Conservation (phyloP, 2,329 filamentous ascomycete species). For the Huntiella omanensis region DNA sequence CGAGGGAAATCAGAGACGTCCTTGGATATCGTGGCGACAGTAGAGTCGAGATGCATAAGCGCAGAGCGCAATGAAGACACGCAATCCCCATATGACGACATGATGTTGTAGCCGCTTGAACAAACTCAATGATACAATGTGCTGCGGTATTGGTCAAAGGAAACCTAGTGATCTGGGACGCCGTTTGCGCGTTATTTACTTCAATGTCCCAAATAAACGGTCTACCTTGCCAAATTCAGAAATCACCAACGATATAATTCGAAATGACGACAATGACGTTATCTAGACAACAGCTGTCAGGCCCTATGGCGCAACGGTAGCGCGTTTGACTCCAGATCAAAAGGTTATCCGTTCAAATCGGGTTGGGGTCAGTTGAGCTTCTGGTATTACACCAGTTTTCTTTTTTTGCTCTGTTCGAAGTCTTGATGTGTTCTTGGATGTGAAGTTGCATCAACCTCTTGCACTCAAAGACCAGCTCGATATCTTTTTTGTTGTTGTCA, state of each 20-base stretch:
- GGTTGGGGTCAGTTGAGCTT: slow-evolving; percentile 10
- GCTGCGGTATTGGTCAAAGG: no score
- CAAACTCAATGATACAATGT: no score
- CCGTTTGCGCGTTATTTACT: no score
- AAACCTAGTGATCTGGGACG: no score
- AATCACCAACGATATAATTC: no score
- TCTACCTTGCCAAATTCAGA: no score
- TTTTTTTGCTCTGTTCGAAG: not conserved
- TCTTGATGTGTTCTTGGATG: no score
- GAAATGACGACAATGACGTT: not conserved
- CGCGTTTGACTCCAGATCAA: slow-evolving; percentile 13
- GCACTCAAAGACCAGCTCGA: not conserved
- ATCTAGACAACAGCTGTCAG: not conserved
- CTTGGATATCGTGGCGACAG: slow-evolving; percentile 34
- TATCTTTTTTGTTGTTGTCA: not conserved
- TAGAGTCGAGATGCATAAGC: slow-evolving; percentile 41
- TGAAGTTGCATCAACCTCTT: not conserved
- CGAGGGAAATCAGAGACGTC: slow-evolving; percentile 41
- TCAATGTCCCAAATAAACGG: no score
- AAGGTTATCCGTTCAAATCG: slow-evolving; percentile 13
- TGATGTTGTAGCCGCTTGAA: not conserved
- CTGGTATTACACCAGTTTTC: not conserved
- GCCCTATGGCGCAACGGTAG: slow-evolving; percentile 11
- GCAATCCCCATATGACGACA: slow-evolving; percentile 31
- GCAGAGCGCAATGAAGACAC: slow-evolving; percentile 40